phyloP scores from a whole-genome alignment of 116 monocot genomes.

The Posidonia oceanica region DNA sequence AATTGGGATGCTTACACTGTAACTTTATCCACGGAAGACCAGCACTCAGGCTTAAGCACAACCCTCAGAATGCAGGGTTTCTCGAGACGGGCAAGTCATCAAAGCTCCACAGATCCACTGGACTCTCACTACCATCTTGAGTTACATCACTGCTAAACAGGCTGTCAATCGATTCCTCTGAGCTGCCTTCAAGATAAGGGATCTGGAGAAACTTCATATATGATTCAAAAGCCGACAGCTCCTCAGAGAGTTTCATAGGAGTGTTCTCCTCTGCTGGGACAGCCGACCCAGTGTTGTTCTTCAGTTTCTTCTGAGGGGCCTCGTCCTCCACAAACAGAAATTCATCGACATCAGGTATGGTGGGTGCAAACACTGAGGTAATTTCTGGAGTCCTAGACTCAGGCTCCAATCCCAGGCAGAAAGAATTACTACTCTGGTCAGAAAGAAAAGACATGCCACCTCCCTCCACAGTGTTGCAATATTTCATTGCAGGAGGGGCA shows the following conservation, averaged over 20 bases:
- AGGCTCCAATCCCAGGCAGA: slow-evolving; percentile 20
- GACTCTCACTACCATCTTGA: slow-evolving; percentile 21
- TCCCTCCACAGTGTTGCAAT: slow-evolving; percentile 1
- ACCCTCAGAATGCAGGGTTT: background rate
- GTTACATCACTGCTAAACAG: slow-evolving; percentile 28
- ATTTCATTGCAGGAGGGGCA: slow-evolving; percentile 3
- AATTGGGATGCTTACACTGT: background rate
- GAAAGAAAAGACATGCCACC: slow-evolving; percentile 12
- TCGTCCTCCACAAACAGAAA: slow-evolving; percentile 20
- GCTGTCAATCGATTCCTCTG: slow-evolving; percentile 23
- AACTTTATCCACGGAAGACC: background rate
- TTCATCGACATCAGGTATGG: slow-evolving; percentile 9
- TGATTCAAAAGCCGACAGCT: slow-evolving; percentile 42
- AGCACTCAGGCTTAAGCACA: background rate
- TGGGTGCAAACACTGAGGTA: slow-evolving; percentile 18
- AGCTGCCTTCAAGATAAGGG: slow-evolving; percentile 32
- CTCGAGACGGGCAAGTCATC: slow-evolving; percentile 22
- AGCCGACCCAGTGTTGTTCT: slow-evolving; percentile 28
- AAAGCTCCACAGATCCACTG: slow-evolving; percentile 47
- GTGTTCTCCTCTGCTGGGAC: slow-evolving; percentile 12
- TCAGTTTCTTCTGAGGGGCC: slow-evolving; percentile 29
- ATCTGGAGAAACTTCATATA: slow-evolving; percentile 42
- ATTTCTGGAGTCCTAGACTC: slow-evolving; percentile 33
- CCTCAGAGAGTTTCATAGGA: slow-evolving; percentile 25
- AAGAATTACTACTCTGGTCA: slow-evolving; percentile 38